phyloP scores from a whole-genome alignment of 768 basidiomycete species.

The Strobilomyces dryophilus region DNA sequence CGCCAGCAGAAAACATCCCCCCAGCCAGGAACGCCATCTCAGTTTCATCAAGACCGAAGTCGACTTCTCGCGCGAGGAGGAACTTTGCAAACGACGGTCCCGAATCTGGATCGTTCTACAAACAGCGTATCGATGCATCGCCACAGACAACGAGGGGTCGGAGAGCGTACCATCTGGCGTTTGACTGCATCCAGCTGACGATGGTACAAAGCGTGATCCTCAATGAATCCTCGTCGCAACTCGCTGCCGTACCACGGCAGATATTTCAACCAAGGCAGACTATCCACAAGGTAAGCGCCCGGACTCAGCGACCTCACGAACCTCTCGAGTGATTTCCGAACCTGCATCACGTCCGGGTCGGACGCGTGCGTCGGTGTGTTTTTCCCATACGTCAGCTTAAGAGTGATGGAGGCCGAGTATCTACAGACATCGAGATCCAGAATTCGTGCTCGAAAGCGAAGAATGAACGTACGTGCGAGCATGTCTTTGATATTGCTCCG shows the following conservation, averaged over 20 bases:
- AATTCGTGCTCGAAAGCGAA: slow-evolving; percentile 24
- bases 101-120: slow-evolving; percentile 12
- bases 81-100: slow-evolving; percentile 50
- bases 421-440: slow-evolving; percentile 4
- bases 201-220: slow-evolving; percentile 46
- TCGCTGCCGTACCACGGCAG: slow-evolving; percentile 60
- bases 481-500: slow-evolving; percentile 8
- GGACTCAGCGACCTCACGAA: slow-evolving; percentile 23
- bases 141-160: not conserved
- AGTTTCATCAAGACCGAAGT: slow-evolving; percentile 45
- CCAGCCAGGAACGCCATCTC: slow-evolving; percentile 58
- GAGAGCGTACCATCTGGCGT: slow-evolving; percentile 34
- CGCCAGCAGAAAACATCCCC: slow-evolving; percentile 53
- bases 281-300: slow-evolving; percentile 33
- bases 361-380: slow-evolving; percentile 7
- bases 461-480: slow-evolving; percentile 33
- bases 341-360: slow-evolving; percentile 15
- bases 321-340: slow-evolving; percentile 19
- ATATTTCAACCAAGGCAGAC: slow-evolving; percentile 33
- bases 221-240: slow-evolving; percentile 46
- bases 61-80: slow-evolving; percentile 45
- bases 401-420: slow-evolving; percentile 14
- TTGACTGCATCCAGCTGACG: slow-evolving; percentile 42
- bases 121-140: not conserved
- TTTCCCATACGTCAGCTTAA: slow-evolving; percentile 21